Base-by-base conservation (phyloP, 805 yeast genomes). In the Zygosaccharomyces bailii region DNA sequence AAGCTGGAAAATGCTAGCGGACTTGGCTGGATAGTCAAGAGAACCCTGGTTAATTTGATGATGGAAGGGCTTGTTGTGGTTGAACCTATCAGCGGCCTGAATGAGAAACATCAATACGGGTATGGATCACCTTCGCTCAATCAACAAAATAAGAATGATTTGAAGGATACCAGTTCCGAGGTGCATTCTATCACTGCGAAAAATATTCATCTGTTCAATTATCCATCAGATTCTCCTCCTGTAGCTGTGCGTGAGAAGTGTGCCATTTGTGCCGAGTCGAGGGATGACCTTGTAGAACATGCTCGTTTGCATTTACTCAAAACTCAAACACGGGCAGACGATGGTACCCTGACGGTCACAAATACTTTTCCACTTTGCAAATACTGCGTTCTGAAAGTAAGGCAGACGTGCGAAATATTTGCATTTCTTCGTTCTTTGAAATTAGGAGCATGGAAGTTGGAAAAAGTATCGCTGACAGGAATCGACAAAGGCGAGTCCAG, bases 21-120 rank as follows among this genome's bases (percentile, higher is more conserved):
- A 13, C 63, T 82, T 40, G 72, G 82, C 20, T 82, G 81, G 78
- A 73, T 82, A 45, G 78, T 72, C 40, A 75, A 78, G 49, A 73
- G 85, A 44, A 67, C 80, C 9, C 74, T 90, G 44, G 70, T 89
- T 72, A 65, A 72, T 36, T 75, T 82, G 13, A 72, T 91, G 50
- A 75, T 85, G 24, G 96, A 89, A 41, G 95, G 95, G 2, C 74
- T 84, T 34, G 88, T 87, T 4, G 73, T 80, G 2, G 81, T 91
- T 31, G 96, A 89, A 64, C 99, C 99, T 0, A 76, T 90, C 6
- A 79, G 87, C 41, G 90, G 91, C 0, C 74, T 84, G 32, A 89
- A 90, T 56, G 95, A 86, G 62, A 76, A 79, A 1, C 84, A 83
- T 67, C 78, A 80, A 54, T 48, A 62, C 19, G 64, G 63, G 2